These are phyloP conservation scores for Pleurotus ostreatus DNA, from an alignment of 768 basidiomycete genomes.

Conservation along the genomic window DNA sequence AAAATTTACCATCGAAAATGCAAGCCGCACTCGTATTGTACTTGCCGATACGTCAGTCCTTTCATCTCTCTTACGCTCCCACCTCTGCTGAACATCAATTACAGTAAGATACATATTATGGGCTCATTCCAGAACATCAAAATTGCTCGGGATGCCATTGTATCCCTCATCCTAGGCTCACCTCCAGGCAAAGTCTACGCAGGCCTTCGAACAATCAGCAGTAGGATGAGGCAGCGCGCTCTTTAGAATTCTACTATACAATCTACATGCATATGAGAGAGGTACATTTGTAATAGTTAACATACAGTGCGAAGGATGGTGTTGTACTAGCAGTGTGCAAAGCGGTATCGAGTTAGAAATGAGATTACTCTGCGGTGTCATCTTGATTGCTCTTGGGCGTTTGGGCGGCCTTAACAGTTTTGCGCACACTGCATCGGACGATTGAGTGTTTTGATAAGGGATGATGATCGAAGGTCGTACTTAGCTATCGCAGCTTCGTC, in stretches of 20 bases:
- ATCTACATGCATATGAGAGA: not conserved
- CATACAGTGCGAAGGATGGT: not conserved
- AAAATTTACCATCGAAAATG: constrained; percentile 97
- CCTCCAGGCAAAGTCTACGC: constrained; percentile 95
- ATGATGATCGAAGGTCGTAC: constrained; percentile 33
- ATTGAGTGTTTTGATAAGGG: too few species aligned
- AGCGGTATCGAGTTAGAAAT: not conserved
- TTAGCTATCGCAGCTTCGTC: constrained; percentile 52
- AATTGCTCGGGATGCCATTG: constrained; percentile 93
- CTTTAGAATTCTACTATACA: constrained; percentile 25
- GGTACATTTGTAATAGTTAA: not conserved
- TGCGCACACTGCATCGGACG: too few species aligned
- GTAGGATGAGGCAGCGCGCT: constrained; percentile 90
- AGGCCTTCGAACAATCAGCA: constrained; percentile 85
- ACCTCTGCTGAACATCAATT: not conserved
- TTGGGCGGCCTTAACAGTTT: too few species aligned
- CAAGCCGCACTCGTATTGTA: constrained; percentile 95
- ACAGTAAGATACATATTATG: constrained; percentile 95
- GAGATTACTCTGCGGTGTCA: not conserved
- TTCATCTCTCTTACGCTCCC: not conserved
- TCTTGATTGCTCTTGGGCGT: too few species aligned
- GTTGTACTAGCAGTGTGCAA: constrained; percentile 4
- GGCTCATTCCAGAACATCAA: constrained; percentile 99
- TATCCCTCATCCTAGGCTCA: constrained; percentile 91
- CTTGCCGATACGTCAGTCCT: constrained; percentile 88